Conservation (phyloP, 2,329 filamentous ascomycete genomes). For the Ascochyta pisi region DNA sequence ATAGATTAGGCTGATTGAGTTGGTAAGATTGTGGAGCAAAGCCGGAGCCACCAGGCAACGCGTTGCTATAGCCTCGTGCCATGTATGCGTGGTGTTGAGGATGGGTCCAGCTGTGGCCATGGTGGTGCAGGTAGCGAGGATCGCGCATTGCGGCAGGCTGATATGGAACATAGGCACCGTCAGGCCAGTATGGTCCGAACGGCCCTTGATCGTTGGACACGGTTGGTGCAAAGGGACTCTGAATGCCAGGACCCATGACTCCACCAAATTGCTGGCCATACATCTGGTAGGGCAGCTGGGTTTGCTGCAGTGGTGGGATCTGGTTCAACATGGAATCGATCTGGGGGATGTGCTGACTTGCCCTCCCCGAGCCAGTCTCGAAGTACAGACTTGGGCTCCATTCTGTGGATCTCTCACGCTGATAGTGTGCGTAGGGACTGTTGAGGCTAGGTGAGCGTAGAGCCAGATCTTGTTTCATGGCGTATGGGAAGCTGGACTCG, state of each 20-base stretch:
- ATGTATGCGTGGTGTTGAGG: conserved; percentile 40
- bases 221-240: conserved; percentile 47
- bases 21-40: conserved; percentile 38
- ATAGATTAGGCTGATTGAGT: conserved; percentile 34
- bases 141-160: conserved; percentile 50
- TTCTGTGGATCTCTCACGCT: conserved; percentile 33
- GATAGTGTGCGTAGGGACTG: conserved; percentile 22
- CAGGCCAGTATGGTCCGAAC: conserved; percentile 52
- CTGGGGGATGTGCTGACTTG: conserved; percentile 56
- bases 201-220: conserved; percentile 51
- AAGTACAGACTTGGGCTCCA: conserved; percentile 49
- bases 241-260: conserved; percentile 43
- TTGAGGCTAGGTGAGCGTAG: conserved; percentile 40
- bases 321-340: conserved; percentile 69
- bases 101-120: conserved; percentile 39
- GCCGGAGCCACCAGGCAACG: conserved; percentile 32
- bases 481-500: conserved; percentile 46
- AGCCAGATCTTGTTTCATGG: conserved; percentile 46
- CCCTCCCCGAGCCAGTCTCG: conserved; percentile 43
- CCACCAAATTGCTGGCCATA: conserved; percentile 44
- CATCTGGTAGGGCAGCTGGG: conserved; percentile 56
- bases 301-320: conserved; percentile 57
- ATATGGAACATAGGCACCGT: conserved; percentile 51
- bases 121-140: conserved; percentile 43
- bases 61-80: conserved; percentile 35